phyloP scores from a whole-genome alignment of 495 filamentous ascomycete genomes.

The Daldinia caldariorum region DNA sequence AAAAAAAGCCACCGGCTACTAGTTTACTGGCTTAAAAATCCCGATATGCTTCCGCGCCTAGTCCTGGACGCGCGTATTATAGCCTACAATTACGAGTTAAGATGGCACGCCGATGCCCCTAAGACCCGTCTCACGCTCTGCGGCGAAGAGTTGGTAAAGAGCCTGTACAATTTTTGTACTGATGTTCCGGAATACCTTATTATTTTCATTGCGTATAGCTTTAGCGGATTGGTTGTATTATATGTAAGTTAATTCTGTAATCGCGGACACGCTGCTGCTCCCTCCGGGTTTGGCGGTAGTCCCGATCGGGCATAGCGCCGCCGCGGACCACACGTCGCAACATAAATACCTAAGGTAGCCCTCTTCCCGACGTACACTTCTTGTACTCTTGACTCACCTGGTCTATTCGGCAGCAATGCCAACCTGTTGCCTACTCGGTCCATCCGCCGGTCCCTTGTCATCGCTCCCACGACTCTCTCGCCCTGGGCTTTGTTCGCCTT shows the following conservation, averaged over 20 bases:
- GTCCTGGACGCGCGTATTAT: constrained; percentile 1
- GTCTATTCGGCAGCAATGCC: no score
- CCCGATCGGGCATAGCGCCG: no score
- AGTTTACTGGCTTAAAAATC: constrained; percentile 7
- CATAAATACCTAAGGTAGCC: no score
- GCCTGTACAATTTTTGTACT: not conserved
- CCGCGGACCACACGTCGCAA: no score
- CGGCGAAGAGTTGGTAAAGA: not conserved
- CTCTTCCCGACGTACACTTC: no score
- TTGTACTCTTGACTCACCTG: no score
- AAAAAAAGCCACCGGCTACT: not conserved
- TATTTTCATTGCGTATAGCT: constrained; percentile 8
- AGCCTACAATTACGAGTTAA: constrained; percentile 1
- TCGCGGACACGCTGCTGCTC: no score
- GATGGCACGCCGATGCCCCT: constrained; percentile 1
- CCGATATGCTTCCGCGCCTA: constrained; percentile 7
- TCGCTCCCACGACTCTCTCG: no score
- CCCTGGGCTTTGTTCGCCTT: no score
- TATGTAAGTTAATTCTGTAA: constrained; percentile 7
- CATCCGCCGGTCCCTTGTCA: no score
- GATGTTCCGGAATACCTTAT: not conserved
- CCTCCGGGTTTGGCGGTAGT: no score
- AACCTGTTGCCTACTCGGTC: no score
- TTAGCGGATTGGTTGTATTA: constrained; percentile 3
- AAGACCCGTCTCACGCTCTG: constrained; percentile 10